Evolutionary conservation across 1,284 basidiomycete genomes (phyloP).

Genomic region (Neolentinus lepideus): DNA sequence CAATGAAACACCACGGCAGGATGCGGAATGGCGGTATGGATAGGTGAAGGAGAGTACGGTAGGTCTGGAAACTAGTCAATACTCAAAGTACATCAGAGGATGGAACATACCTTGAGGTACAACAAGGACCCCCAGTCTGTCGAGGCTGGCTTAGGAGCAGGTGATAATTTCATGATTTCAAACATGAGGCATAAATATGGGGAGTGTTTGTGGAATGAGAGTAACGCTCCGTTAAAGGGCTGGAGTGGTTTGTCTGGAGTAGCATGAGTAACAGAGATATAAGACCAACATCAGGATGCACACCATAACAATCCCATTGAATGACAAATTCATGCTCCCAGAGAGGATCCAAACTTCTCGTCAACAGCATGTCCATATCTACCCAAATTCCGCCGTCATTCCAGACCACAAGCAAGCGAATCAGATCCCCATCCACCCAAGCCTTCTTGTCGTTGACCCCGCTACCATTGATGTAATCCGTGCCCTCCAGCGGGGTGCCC

Average conservation of each 20-base stretch:
- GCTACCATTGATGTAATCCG: conserved; percentile 34
- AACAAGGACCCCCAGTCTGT: conserved; percentile 91
- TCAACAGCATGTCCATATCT: conserved; percentile 91
- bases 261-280: conserved; percentile 6
- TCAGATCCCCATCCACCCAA: conserved; percentile 91
- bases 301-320: conserved; percentile 96
- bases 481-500: conserved; percentile 71
- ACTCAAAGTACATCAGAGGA: background rate
- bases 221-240: conserved; percentile 86
- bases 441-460: conserved; percentile 64
- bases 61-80: conserved; percentile 34
- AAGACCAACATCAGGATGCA: conserved; percentile 17
- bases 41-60: conserved; percentile 70
- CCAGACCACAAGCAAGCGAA: conserved; percentile 85
- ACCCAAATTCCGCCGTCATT: conserved; percentile 88
- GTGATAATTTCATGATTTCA: conserved; percentile 75
- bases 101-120: conserved; percentile 52
- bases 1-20: conserved; percentile 89
- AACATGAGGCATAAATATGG: conserved; percentile 95
- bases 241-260: conserved; percentile 75
- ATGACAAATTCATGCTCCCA: conserved; percentile 91
- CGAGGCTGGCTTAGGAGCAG: conserved; percentile 67
- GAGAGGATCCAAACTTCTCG: conserved; percentile 75
- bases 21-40: conserved; percentile 81
- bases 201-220: conserved; percentile 84